Evolutionary conservation across 805 yeast species (phyloP).

Genomic region (Kazachstania viticola): DNA sequence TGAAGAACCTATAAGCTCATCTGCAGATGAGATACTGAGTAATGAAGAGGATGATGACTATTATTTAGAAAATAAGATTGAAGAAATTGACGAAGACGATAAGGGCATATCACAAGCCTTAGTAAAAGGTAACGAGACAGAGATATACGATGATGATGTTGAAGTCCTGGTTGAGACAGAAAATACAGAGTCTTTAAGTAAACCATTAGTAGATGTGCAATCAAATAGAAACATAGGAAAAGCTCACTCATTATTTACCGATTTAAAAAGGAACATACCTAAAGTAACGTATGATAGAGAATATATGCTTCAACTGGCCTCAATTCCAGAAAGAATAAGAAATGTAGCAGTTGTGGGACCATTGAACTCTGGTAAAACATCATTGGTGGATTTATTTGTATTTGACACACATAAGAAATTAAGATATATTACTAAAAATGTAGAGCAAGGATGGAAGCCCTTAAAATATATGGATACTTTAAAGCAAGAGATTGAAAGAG

Average conservation of each 20-base stretch:
- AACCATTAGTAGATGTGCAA: conserved; percentile 55
- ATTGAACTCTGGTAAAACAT: conserved; percentile 77
- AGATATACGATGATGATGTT: conserved; percentile 49
- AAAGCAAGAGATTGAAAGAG: conserved; percentile 56
- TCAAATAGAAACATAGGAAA: conserved; percentile 27
- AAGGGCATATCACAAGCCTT: conserved; percentile 2
- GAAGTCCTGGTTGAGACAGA: conserved; percentile 49
- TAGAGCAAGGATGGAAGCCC: conserved; percentile 32
- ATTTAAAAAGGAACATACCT: conserved; percentile 34
- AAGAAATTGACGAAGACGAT: not conserved
- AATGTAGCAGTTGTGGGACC: conserved; percentile 75
- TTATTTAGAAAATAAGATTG: not conserved
- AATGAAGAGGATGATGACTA: not conserved
- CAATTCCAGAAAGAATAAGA: conserved; percentile 52
- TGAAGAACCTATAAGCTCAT: conserved; percentile 3
- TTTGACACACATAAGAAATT: conserved; percentile 45
- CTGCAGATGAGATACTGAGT: conserved; percentile 1
- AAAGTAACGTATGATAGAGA: conserved; percentile 47
- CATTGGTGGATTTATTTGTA: conserved; percentile 58
- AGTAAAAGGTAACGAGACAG: conserved; percentile 24
- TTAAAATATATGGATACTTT: conserved; percentile 63
- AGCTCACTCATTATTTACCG: conserved; percentile 11
- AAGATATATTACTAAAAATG: conserved; percentile 20
- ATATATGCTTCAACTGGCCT: conserved; percentile 41
- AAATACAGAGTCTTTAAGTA: conserved; percentile 40